Evolutionary conservation across 768 basidiomycete species (phyloP), one percentile per base, ranked within the genome.

Genomic region (Russula sp.): DNA sequence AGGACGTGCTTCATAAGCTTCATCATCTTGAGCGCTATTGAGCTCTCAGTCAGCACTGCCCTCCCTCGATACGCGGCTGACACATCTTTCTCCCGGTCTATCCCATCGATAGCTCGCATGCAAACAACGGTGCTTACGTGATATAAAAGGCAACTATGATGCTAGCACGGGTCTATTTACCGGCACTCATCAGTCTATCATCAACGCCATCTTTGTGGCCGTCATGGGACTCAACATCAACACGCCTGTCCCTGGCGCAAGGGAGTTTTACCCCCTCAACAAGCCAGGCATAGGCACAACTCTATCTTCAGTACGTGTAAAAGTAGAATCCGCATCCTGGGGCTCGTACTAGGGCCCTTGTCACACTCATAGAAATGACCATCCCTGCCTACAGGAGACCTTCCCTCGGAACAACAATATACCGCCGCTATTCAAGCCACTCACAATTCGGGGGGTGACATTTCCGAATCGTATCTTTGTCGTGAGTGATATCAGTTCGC

Each of bases 401-500:
- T 80, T 77, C 67, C 69, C 75, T 6, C 75, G 85, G 75, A 84
- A 82, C 68, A 72, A 72, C 25, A 68, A 75, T 6, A 71, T 79
- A 0, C 87, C 89, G 0, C 70, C 76, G 47, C 71, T 92, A 14
- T 93, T 93, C 73, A 72, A 83, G 60, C 83, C 87, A 5, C 66
- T 93, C 25, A 84, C 76, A 9, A 78, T 93, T 39, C 75, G 79
- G 51, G 80, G 78, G 34, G 72, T 82, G 1, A 78, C 76, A 7
- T 88, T 93, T 77, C 87, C 87, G 71, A 91, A 93, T 71, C 75
- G 89, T 56, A 82, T 88, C 43, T 88, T 82, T 66, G 86, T 84
- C 56, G 86, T 84, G 67, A 41, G 79, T 72, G 32, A 50, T 9
- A 63, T 7, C 45, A 10, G 20, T 11, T 18, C 25, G 18, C 5